Conservation (phyloP, 768 basidiomycete species). For the Podaxis pistillaris region DNA sequence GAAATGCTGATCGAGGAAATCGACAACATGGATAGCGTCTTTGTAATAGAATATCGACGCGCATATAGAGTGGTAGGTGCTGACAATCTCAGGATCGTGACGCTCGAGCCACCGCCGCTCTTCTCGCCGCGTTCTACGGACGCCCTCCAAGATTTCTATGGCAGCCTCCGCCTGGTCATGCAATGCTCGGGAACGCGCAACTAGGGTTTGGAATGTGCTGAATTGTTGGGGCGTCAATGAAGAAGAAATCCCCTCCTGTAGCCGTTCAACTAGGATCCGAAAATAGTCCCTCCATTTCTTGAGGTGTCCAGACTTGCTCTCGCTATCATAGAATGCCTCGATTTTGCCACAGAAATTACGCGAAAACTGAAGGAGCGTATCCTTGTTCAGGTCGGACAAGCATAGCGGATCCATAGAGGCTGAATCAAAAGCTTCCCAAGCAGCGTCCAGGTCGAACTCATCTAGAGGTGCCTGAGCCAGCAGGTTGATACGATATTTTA, state of each 20-base stretch:
- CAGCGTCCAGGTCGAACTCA: constrained; percentile 34
- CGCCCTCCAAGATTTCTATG: not conserved
- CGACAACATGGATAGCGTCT: constrained; percentile 12
- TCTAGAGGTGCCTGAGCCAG: not conserved
- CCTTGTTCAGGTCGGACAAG: not conserved
- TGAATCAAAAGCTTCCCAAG: constrained; percentile 37
- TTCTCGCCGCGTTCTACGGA: not conserved
- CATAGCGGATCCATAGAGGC: constrained; percentile 15
- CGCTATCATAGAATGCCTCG: constrained; percentile 11
- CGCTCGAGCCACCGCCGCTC: not conserved
- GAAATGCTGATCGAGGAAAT: constrained; percentile 4
- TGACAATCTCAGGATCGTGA: not conserved
- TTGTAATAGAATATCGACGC: constrained; percentile 6
- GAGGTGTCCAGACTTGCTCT: not conserved
- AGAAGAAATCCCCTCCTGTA: constrained; percentile 9
- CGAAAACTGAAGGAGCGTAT: constrained; percentile 19
- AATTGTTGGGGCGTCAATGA: not conserved
- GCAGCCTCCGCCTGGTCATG: not conserved
- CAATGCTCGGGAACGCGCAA: constrained; percentile 1
- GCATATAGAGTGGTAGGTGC: not conserved
- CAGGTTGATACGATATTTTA: not conserved
- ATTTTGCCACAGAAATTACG: constrained; percentile 26
- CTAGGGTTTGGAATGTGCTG: not conserved
- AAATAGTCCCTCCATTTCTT: constrained; percentile 25
- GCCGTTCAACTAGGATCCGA: constrained; percentile 27